Evolutionary conservation across 257 asterid genomes (phyloP).

Genomic region (Rhazya stricta): DNA sequence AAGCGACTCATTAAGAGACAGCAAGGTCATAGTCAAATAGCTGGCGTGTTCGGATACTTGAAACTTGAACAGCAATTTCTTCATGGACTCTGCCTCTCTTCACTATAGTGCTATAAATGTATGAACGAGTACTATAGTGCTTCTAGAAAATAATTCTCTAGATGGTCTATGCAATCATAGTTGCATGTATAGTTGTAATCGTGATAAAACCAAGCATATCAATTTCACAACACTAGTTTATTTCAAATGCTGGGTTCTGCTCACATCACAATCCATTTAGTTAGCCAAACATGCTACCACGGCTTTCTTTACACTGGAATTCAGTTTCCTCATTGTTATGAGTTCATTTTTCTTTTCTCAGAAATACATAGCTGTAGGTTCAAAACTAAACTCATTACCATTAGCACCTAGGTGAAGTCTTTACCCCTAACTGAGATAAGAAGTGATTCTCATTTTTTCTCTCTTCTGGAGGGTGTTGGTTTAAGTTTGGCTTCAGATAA

Average conservation of each 20-base stretch:
- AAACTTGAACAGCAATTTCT: background rate
- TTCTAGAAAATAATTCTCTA: background rate
- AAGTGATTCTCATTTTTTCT: background rate
- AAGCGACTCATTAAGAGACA: background rate
- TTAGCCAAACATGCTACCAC: background rate
- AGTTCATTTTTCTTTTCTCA: background rate
- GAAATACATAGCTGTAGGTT: background rate
- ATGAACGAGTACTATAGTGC: background rate
- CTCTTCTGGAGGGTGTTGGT: background rate
- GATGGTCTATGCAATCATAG: too few relatives aligned
- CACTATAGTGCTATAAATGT: background rate
- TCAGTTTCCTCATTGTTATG: background rate
- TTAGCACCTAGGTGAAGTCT: background rate
- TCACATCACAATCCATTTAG: background rate
- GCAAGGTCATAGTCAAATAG: background rate
- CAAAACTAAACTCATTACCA: background rate
- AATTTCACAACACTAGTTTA: background rate
- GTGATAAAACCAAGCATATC: background rate
- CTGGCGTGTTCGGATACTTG: background rate
- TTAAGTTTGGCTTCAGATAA: background rate
- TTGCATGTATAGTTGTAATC: too few relatives aligned
- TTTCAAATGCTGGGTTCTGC: background rate
- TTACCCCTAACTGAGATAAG: background rate
- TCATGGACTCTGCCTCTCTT: background rate
- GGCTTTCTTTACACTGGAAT: background rate